Evolutionary conservation across 164 flowering plant genomes (phyloP), one percentile per base, ranked within the genome.

Genomic region (Platanus orientalis): DNA sequence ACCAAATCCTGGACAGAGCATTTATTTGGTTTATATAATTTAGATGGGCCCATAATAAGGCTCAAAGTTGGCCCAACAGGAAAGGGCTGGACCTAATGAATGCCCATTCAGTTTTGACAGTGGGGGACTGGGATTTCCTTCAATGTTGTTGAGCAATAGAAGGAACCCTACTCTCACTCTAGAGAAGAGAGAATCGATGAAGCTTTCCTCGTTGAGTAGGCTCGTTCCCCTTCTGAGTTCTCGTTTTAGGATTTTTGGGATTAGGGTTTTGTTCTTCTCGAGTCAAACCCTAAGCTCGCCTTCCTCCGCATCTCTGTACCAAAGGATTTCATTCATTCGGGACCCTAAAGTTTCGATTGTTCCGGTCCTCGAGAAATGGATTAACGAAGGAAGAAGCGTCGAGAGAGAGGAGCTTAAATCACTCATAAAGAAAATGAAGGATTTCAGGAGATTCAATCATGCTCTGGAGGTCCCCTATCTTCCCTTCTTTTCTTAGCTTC

Each of bases 391-490:
- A 9, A 28, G 65, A 45, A n/a, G 39, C 13, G 51, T 76, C n/a
- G 3, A 24, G 7, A 53, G 32, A 30, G 19, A 19, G 4, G 39
- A 69, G 17, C 69, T 76, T 47, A 64, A 26, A 13, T 39, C 34
- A 16, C 65, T 72, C 14, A 62, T 72, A 54, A 34, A 36, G 10
- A 2, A 17, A 39, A 7, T 69, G 53, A 60, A 55, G 52, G 39
- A 51, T 32, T 60, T 26, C 56, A 51, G 39, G 24, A 76, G 74
- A 24, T 76, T 29, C 60, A 34, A 66, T 19, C 75, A 74, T 48
- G 80, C 78, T 26, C 63, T 74, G 9, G 71, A 74, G 73, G 75
- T 57, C 51, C 51, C 10, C 1, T 47, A 2, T n/a, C 19, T 47
- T n/a, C 51, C 2, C 51, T n/a, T 23, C 23, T 19, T 47, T 19